Conservation (phyloP, 1,139 yeast genomes). For the Taphrina wiesneri region DNA sequence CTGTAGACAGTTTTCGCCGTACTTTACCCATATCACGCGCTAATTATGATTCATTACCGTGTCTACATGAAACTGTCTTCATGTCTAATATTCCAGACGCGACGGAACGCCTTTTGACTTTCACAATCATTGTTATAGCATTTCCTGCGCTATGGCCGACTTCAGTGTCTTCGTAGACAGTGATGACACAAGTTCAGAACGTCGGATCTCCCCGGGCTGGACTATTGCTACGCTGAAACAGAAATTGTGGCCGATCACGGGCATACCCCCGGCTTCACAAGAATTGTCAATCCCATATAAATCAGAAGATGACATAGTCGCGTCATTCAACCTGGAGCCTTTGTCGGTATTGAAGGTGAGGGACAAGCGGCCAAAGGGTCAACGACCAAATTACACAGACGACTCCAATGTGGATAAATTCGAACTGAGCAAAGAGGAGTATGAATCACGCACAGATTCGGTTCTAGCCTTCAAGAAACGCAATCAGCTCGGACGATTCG, state of each 20-base stretch:
- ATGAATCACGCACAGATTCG: conserved; percentile 60
- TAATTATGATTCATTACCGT: not conserved
- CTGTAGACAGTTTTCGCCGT: not conserved
- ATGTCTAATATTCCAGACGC: not conserved
- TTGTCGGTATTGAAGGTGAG: conserved; percentile 42
- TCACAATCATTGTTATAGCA: not conserved
- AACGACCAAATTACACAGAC: conserved; percentile 46
- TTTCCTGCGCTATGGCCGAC: conserved; percentile 36
- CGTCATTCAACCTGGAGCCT: conserved; percentile 25
- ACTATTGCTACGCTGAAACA: conserved; percentile 56
- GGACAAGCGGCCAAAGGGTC: conserved; percentile 48
- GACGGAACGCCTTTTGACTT: not conserved
- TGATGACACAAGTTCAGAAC: conserved; percentile 52
- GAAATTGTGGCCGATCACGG: conserved; percentile 71
- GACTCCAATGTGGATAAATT: conserved; percentile 50
- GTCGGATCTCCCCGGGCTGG: conserved; percentile 69
- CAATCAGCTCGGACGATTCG: conserved; percentile 69
- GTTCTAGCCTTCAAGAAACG: conserved; percentile 75
- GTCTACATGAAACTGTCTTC: not conserved
- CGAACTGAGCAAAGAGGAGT: conserved; percentile 65
- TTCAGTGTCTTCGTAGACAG: conserved; percentile 38
- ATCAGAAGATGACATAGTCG: conserved; percentile 17
- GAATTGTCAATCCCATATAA: conserved; percentile 45
- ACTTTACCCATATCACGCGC: not conserved
- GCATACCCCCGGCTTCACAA: conserved; percentile 67